phyloP scores from a whole-genome alignment of 768 basidiomycete species.

The Ramaria rubella region DNA sequence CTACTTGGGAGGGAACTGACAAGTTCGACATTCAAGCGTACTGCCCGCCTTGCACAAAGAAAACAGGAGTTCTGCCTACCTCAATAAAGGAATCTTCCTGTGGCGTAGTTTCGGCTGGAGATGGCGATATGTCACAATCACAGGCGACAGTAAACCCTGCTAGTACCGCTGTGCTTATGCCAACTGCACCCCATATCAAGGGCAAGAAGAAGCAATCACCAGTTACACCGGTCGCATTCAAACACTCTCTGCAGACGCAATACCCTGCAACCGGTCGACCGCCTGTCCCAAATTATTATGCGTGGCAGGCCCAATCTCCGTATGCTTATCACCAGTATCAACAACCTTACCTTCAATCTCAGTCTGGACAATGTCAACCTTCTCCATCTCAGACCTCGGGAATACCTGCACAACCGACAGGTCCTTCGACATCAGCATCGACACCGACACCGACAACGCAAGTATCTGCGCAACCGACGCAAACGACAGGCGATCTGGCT shows the following conservation, averaged over 20 bases:
- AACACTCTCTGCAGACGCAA: neutral
- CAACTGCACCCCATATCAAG: neutral
- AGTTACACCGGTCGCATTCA: neutral
- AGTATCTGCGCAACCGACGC: no score
- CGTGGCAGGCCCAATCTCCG: neutral
- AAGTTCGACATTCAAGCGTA: neutral
- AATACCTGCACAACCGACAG: neutral
- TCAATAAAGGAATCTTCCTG: neutral
- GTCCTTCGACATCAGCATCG: no score
- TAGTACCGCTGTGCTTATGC: neutral
- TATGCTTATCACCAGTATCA: neutral
- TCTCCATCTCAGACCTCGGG: neutral
- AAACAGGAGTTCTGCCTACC: neutral
- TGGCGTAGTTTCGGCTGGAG: neutral
- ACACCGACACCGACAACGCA: no score
- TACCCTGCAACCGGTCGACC: neutral
- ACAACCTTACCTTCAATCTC: neutral
- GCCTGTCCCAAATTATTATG: slow-evolving; percentile 1
- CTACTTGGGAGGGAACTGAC: neutral
- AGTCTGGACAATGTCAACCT: neutral
- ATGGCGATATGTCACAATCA: neutral
- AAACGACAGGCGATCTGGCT: no score
- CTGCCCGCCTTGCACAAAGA: slow-evolving; percentile 8
- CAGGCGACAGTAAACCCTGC: neutral
- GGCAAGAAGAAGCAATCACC: neutral